Conservation (phyloP, 257 asterid species). For the Lycium barbarum region DNA sequence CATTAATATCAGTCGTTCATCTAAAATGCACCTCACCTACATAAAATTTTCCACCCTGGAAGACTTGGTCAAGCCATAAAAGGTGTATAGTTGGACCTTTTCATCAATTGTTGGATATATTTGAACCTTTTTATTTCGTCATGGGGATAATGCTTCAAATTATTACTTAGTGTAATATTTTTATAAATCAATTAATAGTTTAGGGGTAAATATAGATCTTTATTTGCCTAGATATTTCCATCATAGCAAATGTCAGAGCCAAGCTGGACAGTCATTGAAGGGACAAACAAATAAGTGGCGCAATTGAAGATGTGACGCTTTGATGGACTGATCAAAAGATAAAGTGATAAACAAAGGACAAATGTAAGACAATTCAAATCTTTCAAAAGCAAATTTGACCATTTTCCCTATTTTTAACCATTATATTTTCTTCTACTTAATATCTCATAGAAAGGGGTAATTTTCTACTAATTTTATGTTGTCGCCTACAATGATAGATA, state of each 20-base stretch:
- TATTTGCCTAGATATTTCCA: neutral
- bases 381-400: too few relatives aligned
- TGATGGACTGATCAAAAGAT: neutral
- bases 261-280: neutral
- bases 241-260: neutral
- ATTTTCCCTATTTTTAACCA: too few relatives aligned
- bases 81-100: too few relatives aligned
- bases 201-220: neutral
- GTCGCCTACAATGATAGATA: too few relatives aligned
- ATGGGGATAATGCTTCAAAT: neutral
- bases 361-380: neutral
- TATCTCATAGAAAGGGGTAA: too few relatives aligned
- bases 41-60: constrained; percentile 5
- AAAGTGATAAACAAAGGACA: neutral
- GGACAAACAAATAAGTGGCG: neutral
- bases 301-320: neutral
- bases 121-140: neutral
- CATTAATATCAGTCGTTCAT: neutral
- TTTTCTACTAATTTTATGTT: too few relatives aligned
- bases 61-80: too few relatives aligned
- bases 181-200: neutral
- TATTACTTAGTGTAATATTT: neutral
- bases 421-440: too few relatives aligned
- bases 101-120: neutral
- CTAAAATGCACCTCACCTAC: neutral